Percentiles rank a stretch among this genome's conserved stretches.
Evolutionary conservation across 352 stramenopile genomes (phyloP).

Genomic region (Blastocystis sp.): DNA sequence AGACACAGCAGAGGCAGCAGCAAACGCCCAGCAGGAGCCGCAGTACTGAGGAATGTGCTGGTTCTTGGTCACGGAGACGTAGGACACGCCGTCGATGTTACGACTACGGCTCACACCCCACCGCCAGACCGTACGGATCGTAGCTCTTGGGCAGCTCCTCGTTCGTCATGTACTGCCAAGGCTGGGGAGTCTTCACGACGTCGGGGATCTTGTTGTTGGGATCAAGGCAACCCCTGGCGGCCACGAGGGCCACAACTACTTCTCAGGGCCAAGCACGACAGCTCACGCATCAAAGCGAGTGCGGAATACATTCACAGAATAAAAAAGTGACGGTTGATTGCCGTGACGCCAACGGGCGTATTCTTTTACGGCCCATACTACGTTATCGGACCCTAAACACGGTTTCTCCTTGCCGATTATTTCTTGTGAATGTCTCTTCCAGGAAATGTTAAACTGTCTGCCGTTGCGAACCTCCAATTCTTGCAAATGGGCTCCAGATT

Average conservation of each 20-base stretch:
- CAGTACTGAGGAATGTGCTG: constrained; percentile 93
- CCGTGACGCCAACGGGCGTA: too few relatives aligned
- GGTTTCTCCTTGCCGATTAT: not conserved
- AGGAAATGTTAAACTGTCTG: too few relatives aligned
- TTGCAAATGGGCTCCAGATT: too few relatives aligned
- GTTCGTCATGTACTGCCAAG: constrained; percentile 79
- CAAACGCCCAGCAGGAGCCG: constrained; percentile 83
- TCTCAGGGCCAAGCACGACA: not conserved
- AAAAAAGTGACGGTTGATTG: not conserved
- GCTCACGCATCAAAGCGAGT: constrained; percentile 8
- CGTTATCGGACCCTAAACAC: not conserved
- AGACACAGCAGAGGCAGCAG: constrained; percentile 71
- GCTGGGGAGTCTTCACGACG: constrained; percentile 73
- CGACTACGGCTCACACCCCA: constrained; percentile 70
- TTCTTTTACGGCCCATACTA: too few relatives aligned
- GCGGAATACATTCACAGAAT: not conserved
- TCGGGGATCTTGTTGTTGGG: constrained; percentile 19
- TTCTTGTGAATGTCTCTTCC: too few relatives aligned
- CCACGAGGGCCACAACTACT: constrained; percentile 28
- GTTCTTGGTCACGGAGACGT: constrained; percentile 93
- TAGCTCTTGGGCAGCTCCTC: constrained; percentile 85
- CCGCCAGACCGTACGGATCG: constrained; percentile 73
- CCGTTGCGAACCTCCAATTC: too few relatives aligned
- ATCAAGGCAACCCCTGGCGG: constrained; percentile 32
- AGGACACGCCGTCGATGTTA: constrained; percentile 87